Evolutionary conservation across 2,329 filamentous ascomycete genomes (phyloP).

Genomic region (Monosporascus sp.): DNA sequence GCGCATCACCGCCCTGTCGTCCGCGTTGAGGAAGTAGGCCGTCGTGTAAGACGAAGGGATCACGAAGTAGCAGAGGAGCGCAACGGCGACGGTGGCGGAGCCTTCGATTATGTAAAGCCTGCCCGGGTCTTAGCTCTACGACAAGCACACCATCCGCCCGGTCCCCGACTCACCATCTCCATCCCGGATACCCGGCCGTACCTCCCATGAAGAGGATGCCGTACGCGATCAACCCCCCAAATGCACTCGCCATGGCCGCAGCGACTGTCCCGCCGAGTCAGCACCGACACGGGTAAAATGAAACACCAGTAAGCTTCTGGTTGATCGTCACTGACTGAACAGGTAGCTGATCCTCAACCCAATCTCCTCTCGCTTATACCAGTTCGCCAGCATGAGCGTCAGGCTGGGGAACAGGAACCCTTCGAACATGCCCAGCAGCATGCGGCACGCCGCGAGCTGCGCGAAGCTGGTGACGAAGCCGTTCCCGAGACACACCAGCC

Average conservation of each 20-base stretch:
- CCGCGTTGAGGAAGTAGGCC: conserved; percentile 15
- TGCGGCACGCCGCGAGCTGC: conserved; percentile 11
- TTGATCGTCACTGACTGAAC: conserved; percentile 4
- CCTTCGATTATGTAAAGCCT: conserved; percentile 18
- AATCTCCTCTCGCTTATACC: conserved; percentile 17
- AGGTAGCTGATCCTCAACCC: conserved; percentile 16
- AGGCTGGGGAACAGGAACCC: conserved; percentile 14
- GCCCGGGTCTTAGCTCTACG: background rate
- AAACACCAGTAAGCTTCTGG: background rate
- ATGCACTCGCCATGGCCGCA: conserved; percentile 11
- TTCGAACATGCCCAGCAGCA: conserved; percentile 16
- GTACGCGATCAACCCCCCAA: conserved; percentile 13
- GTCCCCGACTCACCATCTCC: conserved; percentile 10
- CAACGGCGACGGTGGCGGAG: conserved; percentile 9
- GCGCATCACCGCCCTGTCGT: conserved; percentile 16
- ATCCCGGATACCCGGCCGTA: conserved; percentile 13
- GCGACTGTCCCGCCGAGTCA: conserved; percentile 3
- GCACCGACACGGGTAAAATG: too few species aligned
- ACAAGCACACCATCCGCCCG: background rate
- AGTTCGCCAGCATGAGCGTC: conserved; percentile 15
- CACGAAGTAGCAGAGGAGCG: conserved; percentile 10
- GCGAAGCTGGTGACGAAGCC: conserved; percentile 14
- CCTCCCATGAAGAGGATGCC: conserved; percentile 15
- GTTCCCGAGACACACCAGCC: conserved; percentile 12
- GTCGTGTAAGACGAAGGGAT: conserved; percentile 15